These are phyloP conservation scores for Neocatenulostroma microsporum DNA, from an alignment of 2,329 filamentous ascomycete species.

Conservation along the genomic window DNA sequence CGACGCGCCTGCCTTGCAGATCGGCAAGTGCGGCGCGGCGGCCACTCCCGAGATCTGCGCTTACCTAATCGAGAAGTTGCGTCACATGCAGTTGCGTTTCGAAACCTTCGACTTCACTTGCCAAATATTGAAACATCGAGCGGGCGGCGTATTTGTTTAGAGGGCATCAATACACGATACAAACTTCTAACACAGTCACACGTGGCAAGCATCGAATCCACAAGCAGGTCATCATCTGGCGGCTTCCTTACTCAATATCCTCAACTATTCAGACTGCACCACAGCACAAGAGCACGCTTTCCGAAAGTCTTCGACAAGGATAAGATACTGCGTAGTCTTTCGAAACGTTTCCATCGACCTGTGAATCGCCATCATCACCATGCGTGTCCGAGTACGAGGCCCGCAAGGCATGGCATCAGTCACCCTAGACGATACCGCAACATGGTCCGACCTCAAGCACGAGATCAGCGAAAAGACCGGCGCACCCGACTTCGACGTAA, in stretches of 20 bases:
- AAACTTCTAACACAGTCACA: background rate
- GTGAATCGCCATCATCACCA: too few species aligned
- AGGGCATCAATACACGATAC: background rate
- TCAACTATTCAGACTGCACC: background rate
- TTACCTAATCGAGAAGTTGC: background rate
- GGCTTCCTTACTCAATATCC: too few species aligned
- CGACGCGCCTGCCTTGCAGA: conserved; percentile 1
- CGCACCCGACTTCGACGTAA: conserved; percentile 62
- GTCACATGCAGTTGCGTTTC: too few species aligned
- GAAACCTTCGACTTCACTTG: too few species aligned
- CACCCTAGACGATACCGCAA: conserved; percentile 60
- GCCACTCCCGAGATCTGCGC: too few species aligned
- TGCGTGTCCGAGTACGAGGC: conserved; percentile 68
- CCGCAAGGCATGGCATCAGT: conserved; percentile 66
- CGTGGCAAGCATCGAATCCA: conserved; percentile 3
- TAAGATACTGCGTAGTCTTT: too few species aligned
- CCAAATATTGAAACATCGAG: background rate
- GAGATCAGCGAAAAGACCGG: conserved; percentile 58
- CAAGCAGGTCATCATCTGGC: too few species aligned
- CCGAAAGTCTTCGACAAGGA: too few species aligned
- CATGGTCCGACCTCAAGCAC: conserved; percentile 53
- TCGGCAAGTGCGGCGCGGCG: too few species aligned
- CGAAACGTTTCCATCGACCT: too few species aligned
- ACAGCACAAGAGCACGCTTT: too few species aligned
- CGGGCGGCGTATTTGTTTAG: background rate